Percentiles rank a stretch among this genome's conserved stretches.
These are phyloP conservation scores for Sphagnum fallax DNA, from an alignment of 228 moss, liverwort and hornwort species.

Conservation along the genomic window DNA sequence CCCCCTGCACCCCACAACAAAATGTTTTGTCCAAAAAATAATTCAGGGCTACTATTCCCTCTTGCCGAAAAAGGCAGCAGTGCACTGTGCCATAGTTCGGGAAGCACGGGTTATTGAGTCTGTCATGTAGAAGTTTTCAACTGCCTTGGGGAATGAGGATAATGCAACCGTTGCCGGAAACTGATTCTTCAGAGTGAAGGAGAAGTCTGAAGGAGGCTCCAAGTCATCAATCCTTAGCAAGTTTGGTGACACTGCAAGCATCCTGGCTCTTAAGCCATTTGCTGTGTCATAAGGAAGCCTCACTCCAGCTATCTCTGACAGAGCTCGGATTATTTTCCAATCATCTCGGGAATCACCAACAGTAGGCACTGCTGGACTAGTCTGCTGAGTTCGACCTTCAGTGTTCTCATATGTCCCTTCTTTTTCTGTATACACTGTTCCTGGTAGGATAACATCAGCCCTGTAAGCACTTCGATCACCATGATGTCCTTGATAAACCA, in stretches of 20 bases:
- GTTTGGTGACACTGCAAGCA: constrained; percentile 78
- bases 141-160: constrained; percentile 49
- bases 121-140: constrained; percentile 92
- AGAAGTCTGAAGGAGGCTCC: constrained; percentile 69
- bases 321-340: constrained; percentile 92
- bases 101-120: constrained; percentile 85
- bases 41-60: too few species aligned
- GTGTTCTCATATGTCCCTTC: constrained; percentile 84
- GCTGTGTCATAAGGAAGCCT: constrained; percentile 69
- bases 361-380: constrained; percentile 77
- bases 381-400: constrained; percentile 81
- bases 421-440: constrained; percentile 85
- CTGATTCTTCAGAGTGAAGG: constrained; percentile 36
- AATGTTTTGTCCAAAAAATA: too few species aligned
- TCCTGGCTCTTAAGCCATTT: constrained; percentile 78
- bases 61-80: constrained; percentile 21
- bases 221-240: constrained; percentile 74
- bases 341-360: constrained; percentile 94
- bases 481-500: constrained; percentile 97
- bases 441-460: constrained; percentile 88
- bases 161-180: constrained; percentile 37
- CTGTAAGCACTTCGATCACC: constrained; percentile 90
- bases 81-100: constrained; percentile 83
- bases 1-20: too few species aligned
- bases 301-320: constrained; percentile 83